phyloP scores from a whole-genome alignment of 2,329 filamentous ascomycete genomes.

The Aureobasidium musti region DNA sequence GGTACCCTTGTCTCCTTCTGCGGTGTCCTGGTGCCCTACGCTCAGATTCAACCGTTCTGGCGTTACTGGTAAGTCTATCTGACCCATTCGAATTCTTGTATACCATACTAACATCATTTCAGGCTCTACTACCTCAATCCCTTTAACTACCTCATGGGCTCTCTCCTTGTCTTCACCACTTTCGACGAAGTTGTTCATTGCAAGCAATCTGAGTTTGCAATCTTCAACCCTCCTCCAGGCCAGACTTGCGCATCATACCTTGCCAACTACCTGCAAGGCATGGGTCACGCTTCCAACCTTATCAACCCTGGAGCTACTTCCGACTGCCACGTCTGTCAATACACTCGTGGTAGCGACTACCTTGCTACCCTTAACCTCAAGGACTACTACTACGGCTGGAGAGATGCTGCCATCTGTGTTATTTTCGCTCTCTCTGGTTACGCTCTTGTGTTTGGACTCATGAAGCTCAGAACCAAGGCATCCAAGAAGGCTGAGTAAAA shows the following conservation, averaged over 20 bases:
- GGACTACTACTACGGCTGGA: conserved; percentile 66
- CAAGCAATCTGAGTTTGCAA: conserved; percentile 42
- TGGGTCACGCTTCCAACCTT: conserved; percentile 53
- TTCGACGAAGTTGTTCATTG: conserved; percentile 48
- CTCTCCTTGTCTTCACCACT: conserved; percentile 45
- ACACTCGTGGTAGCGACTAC: conserved; percentile 60
- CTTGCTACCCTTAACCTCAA: conserved; percentile 60
- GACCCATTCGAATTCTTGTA: neutral
- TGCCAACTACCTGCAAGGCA: conserved; percentile 52
- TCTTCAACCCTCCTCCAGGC: conserved; percentile 53
- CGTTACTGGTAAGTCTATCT: conserved; percentile 40
- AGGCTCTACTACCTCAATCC: conserved; percentile 43
- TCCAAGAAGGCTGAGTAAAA: conserved; percentile 45
- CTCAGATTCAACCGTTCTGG: conserved; percentile 42
- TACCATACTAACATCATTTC: neutral
- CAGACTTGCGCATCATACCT: conserved; percentile 63
- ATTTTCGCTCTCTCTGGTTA: conserved; percentile 61
- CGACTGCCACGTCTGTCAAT: conserved; percentile 64
- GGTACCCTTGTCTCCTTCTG: conserved; percentile 40
- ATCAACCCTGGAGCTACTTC: conserved; percentile 61
- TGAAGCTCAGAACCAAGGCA: conserved; percentile 48
- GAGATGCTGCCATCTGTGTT: conserved; percentile 62
- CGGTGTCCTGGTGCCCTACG: conserved; percentile 43
- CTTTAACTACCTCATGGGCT: conserved; percentile 49
- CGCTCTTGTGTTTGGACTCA: conserved; percentile 48